Evolutionary conservation across 2,329 filamentous ascomycete species (phyloP), one percentile per base, ranked within the genome.

Genomic region (Daldinia eschscholtzii): DNA sequence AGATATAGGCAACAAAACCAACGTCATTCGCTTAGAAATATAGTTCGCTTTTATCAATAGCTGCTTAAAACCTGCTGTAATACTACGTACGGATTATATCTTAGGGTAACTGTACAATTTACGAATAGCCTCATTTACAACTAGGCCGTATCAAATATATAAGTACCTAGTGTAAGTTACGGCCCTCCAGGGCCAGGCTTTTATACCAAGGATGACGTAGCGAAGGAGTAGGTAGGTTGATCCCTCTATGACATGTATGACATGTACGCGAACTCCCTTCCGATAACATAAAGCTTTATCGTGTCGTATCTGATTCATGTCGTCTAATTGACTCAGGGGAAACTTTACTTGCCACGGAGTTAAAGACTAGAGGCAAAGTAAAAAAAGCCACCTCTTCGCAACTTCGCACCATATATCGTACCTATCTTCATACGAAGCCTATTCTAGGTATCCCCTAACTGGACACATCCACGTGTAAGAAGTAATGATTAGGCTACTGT

Each of bases 81-180:
- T n/a, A 30, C 15, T 12, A 26, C 15, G 13, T 12, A 23, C 6
- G 6, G 13, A 50, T 30, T 30, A 50, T 33, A 18, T 23, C 46
- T 50, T 33, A 33, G 30, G 30, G 30, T 9, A 33, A 33, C 30
- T 9, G 30, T 9, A 33, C 30, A 33, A n/a, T 26, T 30, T 30
- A 50, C 46, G 26, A 50, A 26, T 30, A 30, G 46, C 26, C 46
- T 50, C 46, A 50, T 50, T 30, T 50, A 50, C 15, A 28, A 50
- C 44, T 7, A 30, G 12, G 26, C 46, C 28, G 5, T 26, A 48
- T 18, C 44, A 23, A 23, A 23, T 23, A 23, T 23, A 23, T 23
- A 23, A 23, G 20, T n/a, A 33, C 9, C 5, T 6, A 9, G 1
- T 33, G 30, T 33, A 33, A 33, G 9, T 33, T 6, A 33, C 2